phyloP scores from a whole-genome alignment of 305 asterid genomes.

The Solanum chacoense region DNA sequence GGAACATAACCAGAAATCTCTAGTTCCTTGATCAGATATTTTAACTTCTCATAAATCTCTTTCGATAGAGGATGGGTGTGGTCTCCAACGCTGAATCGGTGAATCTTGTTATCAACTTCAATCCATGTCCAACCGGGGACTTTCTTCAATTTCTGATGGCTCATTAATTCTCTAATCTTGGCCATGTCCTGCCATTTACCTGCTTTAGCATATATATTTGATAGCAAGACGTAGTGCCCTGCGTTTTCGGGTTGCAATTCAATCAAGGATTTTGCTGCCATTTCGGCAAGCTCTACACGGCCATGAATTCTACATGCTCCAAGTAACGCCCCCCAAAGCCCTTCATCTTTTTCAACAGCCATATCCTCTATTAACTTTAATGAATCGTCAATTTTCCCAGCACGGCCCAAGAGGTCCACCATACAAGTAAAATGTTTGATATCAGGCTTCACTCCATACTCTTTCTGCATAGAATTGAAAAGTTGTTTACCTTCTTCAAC shows the following conservation, averaged over 20 bases:
- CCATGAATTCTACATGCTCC: slow-evolving; percentile 59
- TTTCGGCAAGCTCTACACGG: slow-evolving; percentile 38
- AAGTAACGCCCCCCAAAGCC: slow-evolving; percentile 49
- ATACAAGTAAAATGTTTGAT: slow-evolving; percentile 47
- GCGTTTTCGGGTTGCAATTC: slow-evolving; percentile 40
- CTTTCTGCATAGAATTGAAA: slow-evolving; percentile 33
- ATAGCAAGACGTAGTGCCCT: slow-evolving; percentile 43
- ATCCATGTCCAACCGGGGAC: slow-evolving; percentile 49
- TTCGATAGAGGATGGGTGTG: slow-evolving; percentile 26
- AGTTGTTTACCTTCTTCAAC: slow-evolving; percentile 39
- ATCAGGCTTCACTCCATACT: slow-evolving; percentile 29
- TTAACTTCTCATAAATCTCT: slow-evolving; percentile 30
- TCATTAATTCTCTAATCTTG: slow-evolving; percentile 35
- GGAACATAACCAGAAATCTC: slow-evolving; percentile 44
- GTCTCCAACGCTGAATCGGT: slow-evolving; percentile 42
- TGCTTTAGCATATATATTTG: slow-evolving; percentile 47
- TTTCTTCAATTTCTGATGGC: slow-evolving; percentile 32
- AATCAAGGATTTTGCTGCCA: slow-evolving; percentile 34
- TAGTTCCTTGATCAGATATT: slow-evolving; percentile 18
- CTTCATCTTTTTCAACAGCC: slow-evolving; percentile 39
- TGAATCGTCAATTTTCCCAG: slow-evolving; percentile 37
- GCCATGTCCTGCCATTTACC: slow-evolving; percentile 47
- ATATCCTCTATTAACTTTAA: slow-evolving; percentile 24
- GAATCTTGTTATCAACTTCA: slow-evolving; percentile 35
- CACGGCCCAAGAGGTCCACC: slow-evolving; percentile 50